phyloP scores from a whole-genome alignment of 164 flowering plant species.

The Piper betle region DNA sequence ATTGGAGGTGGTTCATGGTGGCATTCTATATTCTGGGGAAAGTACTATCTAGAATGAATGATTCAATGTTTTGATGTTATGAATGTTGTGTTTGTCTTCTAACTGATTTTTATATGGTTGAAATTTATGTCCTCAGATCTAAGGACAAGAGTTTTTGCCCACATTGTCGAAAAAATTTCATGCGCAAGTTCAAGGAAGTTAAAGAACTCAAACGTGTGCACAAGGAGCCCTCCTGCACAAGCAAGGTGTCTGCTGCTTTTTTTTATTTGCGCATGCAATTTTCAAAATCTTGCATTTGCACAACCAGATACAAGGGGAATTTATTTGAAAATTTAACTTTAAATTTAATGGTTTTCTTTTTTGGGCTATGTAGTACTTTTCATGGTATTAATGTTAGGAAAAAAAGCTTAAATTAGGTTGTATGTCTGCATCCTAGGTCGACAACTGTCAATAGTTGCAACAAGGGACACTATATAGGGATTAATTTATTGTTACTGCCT shows the following conservation, averaged over 20 bases:
- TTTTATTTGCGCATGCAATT: slow-evolving; percentile 35
- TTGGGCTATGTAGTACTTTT: too few relatives aligned
- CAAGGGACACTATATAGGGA: too few relatives aligned
- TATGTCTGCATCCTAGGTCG: too few relatives aligned
- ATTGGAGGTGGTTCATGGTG: too few relatives aligned
- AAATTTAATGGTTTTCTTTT: too few relatives aligned
- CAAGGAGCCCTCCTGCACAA: slow-evolving; percentile 77
- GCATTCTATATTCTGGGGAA: too few relatives aligned
- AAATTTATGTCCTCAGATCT: slow-evolving; percentile 46
- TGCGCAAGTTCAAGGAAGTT: slow-evolving; percentile 93
- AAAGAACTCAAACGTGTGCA: slow-evolving; percentile 92
- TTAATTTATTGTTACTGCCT: too few relatives aligned
- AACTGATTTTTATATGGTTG: not conserved
- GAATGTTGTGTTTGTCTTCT: not conserved
- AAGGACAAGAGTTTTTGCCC: slow-evolving; percentile 97
- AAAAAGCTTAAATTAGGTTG: not conserved
- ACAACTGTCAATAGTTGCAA: too few relatives aligned
- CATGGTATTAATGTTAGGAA: too few relatives aligned
- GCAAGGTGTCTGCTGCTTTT: slow-evolving; percentile 83
- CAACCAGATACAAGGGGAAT: too few relatives aligned
- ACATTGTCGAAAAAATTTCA: slow-evolving; percentile 95
- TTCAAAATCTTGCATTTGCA: too few relatives aligned
- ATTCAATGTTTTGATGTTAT: slow-evolving; percentile 48
- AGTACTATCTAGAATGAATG: slow-evolving; percentile 70
- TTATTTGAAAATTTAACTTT: too few relatives aligned